Conservation (phyloP, 352 stramenopile species). For the Pythium aquatile region DNA sequence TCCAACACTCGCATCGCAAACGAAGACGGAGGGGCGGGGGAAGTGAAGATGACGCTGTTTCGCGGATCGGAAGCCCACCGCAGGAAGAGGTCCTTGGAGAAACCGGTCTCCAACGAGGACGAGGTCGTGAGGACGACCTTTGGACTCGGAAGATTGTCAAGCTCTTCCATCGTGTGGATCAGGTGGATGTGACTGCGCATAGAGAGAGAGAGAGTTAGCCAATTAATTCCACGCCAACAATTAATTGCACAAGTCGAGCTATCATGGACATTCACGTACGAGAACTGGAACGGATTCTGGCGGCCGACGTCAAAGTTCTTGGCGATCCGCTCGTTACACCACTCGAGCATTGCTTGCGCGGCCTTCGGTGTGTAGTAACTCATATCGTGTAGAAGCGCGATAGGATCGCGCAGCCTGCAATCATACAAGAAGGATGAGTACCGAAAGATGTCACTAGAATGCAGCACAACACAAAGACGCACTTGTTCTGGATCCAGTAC, state of each 20-base stretch:
- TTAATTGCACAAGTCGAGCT: no score
- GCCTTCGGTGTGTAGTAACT: constrained; percentile 88
- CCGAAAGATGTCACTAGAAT: background rate
- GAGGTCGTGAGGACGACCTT: constrained; percentile 88
- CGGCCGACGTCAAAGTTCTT: constrained; percentile 89
- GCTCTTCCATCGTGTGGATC: constrained; percentile 82
- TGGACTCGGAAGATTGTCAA: constrained; percentile 81
- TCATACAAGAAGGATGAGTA: background rate
- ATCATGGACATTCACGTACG: constrained; percentile 38
- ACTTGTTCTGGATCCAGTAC: constrained; percentile 96
- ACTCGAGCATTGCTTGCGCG: constrained; percentile 88
- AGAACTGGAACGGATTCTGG: constrained; percentile 89
- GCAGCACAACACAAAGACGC: constrained; percentile 21
- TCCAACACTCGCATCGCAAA: constrained; percentile 70
- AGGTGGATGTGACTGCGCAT: constrained; percentile 78
- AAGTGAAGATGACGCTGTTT: constrained; percentile 87
- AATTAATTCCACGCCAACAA: background rate
- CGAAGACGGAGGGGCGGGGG: constrained; percentile 53
- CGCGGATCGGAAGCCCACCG: constrained; percentile 70
- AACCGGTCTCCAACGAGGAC: constrained; percentile 74
- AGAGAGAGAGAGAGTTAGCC: background rate
- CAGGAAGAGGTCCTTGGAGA: constrained; percentile 84
- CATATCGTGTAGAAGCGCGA: constrained; percentile 86
- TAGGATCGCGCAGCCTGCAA: constrained; percentile 75
- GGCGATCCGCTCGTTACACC: constrained; percentile 88